A percentile compares a stretch with the other conserved stretches of the same genome.
Evolutionary conservation across 2,329 filamentous ascomycete species (phyloP).

Genomic region (Alternaria metachromatica): DNA sequence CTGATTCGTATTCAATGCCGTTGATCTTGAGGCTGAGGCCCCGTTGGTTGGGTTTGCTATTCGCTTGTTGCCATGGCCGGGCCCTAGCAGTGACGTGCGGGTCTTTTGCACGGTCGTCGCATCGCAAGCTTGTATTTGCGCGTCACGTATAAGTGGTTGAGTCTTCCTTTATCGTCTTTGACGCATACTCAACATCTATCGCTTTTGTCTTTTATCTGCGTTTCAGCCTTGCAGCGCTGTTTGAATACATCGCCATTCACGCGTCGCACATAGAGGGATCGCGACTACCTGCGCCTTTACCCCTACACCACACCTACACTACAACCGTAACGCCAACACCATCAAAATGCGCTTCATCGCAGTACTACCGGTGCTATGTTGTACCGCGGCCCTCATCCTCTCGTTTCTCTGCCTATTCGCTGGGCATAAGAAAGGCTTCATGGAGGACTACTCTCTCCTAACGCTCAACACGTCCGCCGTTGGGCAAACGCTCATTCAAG

Average conservation of each 20-base stretch:
- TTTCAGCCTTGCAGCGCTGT: conserved; percentile 1
- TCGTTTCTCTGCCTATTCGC: conserved; percentile 68
- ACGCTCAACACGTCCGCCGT: conserved; percentile 67
- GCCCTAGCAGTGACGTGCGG: conserved; percentile 13
- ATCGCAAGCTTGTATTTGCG: conserved; percentile 3
- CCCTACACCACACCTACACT: neutral
- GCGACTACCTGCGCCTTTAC: neutral
- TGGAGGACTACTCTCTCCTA: conserved; percentile 64
- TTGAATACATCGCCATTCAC: neutral
- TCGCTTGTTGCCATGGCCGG: conserved; percentile 16
- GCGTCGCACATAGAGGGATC: neutral
- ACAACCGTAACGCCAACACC: neutral
- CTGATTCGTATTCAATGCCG: conserved; percentile 1
- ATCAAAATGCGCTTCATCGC: conserved; percentile 55
- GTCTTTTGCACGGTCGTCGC: conserved; percentile 1
- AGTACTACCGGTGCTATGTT: conserved; percentile 59
- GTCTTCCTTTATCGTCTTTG: neutral
- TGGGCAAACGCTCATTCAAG: conserved; percentile 50
- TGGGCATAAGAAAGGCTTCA: conserved; percentile 62
- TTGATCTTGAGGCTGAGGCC: conserved; percentile 30
- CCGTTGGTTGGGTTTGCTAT: conserved; percentile 17
- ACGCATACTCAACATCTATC: neutral
- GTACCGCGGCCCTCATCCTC: conserved; percentile 63
- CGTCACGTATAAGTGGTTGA: conserved; percentile 12
- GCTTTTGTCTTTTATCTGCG: conserved; percentile 7